These are phyloP conservation scores for Verruconis gallopava DNA, from an alignment of 2,329 filamentous ascomycete genomes.

Conservation along the genomic window DNA sequence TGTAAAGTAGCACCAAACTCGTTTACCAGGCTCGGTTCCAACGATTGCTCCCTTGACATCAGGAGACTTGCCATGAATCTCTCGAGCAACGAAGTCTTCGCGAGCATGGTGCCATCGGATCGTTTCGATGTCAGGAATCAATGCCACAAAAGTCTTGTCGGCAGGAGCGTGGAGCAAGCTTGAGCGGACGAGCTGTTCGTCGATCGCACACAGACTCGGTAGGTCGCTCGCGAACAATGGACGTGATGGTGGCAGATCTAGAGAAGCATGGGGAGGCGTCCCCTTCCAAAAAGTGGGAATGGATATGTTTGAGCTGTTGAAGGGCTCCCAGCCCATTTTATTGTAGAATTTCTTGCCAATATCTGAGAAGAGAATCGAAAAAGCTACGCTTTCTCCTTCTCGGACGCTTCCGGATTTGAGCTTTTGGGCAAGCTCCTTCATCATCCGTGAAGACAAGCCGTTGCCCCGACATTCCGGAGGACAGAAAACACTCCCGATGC, in stretches of 20 bases:
- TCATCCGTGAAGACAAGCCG: conserved; percentile 69
- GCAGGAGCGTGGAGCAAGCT: conserved; percentile 32
- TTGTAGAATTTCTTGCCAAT: conserved; percentile 53
- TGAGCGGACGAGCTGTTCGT: conserved; percentile 49
- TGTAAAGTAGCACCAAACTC: conserved; percentile 65
- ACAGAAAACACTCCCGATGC: conserved; percentile 67
- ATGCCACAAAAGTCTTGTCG: conserved; percentile 45
- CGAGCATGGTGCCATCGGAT: conserved; percentile 68
- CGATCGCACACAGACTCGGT: conserved; percentile 45
- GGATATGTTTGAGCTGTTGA: conserved; percentile 58
- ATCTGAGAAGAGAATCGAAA: conserved; percentile 17
- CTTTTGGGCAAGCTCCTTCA: conserved; percentile 48
- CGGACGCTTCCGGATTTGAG: conserved; percentile 41
- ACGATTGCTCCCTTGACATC: conserved; percentile 59
- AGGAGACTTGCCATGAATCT: conserved; percentile 46
- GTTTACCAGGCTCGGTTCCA: conserved; percentile 33
- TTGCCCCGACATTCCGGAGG: conserved; percentile 51
- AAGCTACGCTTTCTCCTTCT: conserved; percentile 19
- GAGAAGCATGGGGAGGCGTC: neutral
- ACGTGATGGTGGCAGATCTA: conserved; percentile 18
- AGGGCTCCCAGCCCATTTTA: conserved; percentile 61
- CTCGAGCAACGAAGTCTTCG: conserved; percentile 62
- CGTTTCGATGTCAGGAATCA: conserved; percentile 54
- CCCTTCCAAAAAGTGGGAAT: conserved; percentile 31
- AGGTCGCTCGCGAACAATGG: conserved; percentile 49